Conservation (phyloP, 768 basidiomycete species). For the Phylloporus sp. region DNA sequence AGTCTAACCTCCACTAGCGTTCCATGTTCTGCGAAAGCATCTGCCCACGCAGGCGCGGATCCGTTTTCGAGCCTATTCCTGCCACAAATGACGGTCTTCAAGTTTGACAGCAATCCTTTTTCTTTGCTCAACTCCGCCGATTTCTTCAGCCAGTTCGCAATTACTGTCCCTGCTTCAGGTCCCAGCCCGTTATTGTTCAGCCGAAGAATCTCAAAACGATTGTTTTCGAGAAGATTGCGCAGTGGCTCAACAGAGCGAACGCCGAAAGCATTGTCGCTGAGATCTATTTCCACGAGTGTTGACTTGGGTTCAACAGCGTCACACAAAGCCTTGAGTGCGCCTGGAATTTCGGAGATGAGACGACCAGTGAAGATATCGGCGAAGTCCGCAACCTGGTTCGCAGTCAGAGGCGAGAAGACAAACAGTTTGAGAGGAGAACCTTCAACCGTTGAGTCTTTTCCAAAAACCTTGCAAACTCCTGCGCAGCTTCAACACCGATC, state of each 20-base stretch:
- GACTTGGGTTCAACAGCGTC: slow-evolving; percentile 78
- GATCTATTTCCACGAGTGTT: slow-evolving; percentile 80
- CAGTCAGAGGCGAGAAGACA: slow-evolving; percentile 1
- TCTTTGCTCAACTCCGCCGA: slow-evolving; percentile 67
- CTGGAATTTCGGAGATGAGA: slow-evolving; percentile 92
- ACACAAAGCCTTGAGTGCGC: slow-evolving; percentile 83
- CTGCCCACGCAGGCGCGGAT: slow-evolving; percentile 77
- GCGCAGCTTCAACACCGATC: slow-evolving; percentile 85
- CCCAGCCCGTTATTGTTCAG: slow-evolving; percentile 98
- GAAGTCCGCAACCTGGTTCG: slow-evolving; percentile 83
- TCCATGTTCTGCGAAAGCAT: slow-evolving; percentile 82
- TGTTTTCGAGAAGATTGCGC: slow-evolving; percentile 82
- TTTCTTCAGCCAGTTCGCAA: slow-evolving; percentile 78
- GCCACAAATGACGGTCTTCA: slow-evolving; percentile 85
- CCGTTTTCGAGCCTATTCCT: slow-evolving; percentile 95
- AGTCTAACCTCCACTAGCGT: slow-evolving; percentile 82
- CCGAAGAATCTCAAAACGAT: slow-evolving; percentile 75
- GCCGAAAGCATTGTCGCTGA: slow-evolving; percentile 96
- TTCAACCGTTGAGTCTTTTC: slow-evolving; percentile 62
- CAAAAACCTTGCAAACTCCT: slow-evolving; percentile 78
- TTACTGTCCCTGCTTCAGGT: slow-evolving; percentile 77
- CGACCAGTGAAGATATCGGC: slow-evolving; percentile 98
- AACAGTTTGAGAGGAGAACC: slow-evolving; percentile 37
- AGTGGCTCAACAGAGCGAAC: slow-evolving; percentile 93
- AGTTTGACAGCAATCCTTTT: slow-evolving; percentile 64